Percentiles rank a stretch among this genome's conserved stretches.
Conservation (phyloP, 2,329 filamentous ascomycete species). For the Cordyceps militaris region DNA sequence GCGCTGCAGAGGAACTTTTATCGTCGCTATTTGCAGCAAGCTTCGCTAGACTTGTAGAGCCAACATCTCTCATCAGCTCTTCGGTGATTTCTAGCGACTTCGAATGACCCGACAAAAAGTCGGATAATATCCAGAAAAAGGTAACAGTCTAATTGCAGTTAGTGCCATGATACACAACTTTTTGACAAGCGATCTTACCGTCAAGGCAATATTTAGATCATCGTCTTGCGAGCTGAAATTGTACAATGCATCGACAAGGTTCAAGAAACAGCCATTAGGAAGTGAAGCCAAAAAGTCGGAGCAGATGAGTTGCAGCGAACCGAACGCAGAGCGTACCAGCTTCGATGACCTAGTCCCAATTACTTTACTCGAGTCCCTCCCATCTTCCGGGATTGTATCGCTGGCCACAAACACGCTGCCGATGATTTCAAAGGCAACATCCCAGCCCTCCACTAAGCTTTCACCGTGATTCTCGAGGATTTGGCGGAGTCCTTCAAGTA, state of each 20-base stretch:
- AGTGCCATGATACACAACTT: conserved; percentile 12
- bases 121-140: conserved; percentile 92
- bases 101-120: conserved; percentile 64
- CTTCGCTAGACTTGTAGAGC: conserved; percentile 44
- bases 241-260: conserved; percentile 79
- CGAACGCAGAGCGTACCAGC: conserved; percentile 80
- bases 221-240: conserved; percentile 84
- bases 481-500: conserved; percentile 71
- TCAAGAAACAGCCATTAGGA: conserved; percentile 63
- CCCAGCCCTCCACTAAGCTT: conserved; percentile 75
- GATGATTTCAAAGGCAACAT: conserved; percentile 77
- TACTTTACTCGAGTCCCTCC: conserved; percentile 19
- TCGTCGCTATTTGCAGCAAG: conserved; percentile 54
- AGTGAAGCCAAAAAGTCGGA: conserved; percentile 82
- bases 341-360: conserved; percentile 58
- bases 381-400: conserved; percentile 27
- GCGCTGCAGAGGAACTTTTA: conserved; percentile 57
- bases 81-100: conserved; percentile 51
- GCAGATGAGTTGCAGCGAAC: conserved; percentile 83
- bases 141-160: conserved; percentile 62
- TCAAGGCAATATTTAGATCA: conserved; percentile 91
- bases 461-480: conserved; percentile 88
- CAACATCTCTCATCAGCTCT: conserved; percentile 45
- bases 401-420: conserved; percentile 64
- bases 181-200: conserved; percentile 44